Conservation (phyloP, 306 rosid species). For the Corylus heterophylla region DNA sequence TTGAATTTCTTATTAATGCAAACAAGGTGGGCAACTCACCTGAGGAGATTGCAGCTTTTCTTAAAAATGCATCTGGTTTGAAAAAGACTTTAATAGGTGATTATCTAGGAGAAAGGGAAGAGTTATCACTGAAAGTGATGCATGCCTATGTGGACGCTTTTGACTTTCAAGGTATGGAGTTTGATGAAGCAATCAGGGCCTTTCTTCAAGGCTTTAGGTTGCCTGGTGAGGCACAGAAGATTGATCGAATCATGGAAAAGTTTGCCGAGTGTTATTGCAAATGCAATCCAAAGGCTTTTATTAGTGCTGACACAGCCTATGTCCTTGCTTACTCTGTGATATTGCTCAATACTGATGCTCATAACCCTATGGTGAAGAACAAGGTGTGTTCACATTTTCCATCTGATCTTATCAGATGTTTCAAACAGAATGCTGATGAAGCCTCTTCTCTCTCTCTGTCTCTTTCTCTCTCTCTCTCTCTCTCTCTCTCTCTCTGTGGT, state of each 20-base stretch:
- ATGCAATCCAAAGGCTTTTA: conserved; percentile 87
- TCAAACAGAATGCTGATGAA: conserved; percentile 23
- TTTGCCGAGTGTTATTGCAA: conserved; percentile 96
- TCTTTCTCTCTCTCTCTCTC: neutral
- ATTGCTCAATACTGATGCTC: conserved; percentile 97
- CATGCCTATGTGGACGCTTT: conserved; percentile 94
- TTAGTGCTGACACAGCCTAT: conserved; percentile 98
- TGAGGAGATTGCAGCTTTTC: conserved; percentile 91
- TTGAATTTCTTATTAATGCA: conserved; percentile 93
- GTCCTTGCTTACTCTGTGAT: conserved; percentile 98
- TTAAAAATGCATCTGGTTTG: conserved; percentile 95
- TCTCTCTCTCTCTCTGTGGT: neutral
- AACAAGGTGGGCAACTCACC: conserved; percentile 94
- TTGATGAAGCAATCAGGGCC: conserved; percentile 93
- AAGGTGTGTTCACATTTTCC: conserved; percentile 59
- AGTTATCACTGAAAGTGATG: conserved; percentile 92
- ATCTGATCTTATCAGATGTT: conserved; percentile 23
- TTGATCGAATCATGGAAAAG: conserved; percentile 98
- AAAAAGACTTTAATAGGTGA: conserved; percentile 92
- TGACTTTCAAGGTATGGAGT: conserved; percentile 86
- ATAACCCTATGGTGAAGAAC: conserved; percentile 91
- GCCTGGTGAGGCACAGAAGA: conserved; percentile 99
- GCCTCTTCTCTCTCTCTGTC: neutral
- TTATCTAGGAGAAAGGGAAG: conserved; percentile 97
- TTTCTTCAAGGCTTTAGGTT: conserved; percentile 94